These are phyloP conservation scores for Schwanniomyces sp. DNA, from an alignment of 805 yeast genomes.

Conservation along the genomic window DNA sequence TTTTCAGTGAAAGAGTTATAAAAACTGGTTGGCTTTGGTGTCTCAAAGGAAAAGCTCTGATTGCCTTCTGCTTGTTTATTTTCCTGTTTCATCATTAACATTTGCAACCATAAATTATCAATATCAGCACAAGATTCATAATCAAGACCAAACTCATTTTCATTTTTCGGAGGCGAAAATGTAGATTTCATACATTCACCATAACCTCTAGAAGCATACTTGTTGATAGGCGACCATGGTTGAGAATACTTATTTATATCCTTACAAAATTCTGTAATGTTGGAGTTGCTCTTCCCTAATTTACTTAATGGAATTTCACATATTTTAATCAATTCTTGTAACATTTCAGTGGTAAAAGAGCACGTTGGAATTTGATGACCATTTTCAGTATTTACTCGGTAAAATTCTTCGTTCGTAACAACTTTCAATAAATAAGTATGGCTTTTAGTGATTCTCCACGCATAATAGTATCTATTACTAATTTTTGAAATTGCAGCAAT, in stretches of 20 bases:
- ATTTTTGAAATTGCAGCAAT: slow-evolving; percentile 36
- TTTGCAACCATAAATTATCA: slow-evolving; percentile 36
- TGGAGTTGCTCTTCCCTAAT: slow-evolving; percentile 16
- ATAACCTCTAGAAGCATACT: not conserved
- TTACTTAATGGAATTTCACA: slow-evolving; percentile 23
- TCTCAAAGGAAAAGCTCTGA: not conserved
- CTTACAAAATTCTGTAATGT: not conserved
- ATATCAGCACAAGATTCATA: slow-evolving; percentile 26
- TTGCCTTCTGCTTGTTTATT: slow-evolving; percentile 1
- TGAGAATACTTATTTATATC: not conserved
- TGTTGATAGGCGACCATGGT: not conserved
- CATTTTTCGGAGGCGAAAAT: not conserved
- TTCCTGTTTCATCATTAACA: slow-evolving; percentile 29
- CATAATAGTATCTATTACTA: slow-evolving; percentile 37
- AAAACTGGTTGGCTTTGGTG: not conserved
- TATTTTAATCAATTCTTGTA: slow-evolving; percentile 25
- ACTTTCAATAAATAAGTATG: slow-evolving; percentile 30
- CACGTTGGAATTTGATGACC: slow-evolving; percentile 12
- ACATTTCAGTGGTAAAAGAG: slow-evolving; percentile 17
- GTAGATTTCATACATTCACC: not conserved
- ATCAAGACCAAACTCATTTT: slow-evolving; percentile 12
- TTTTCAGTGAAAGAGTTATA: not conserved
- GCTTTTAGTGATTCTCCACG: slow-evolving; percentile 40
- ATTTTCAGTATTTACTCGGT: slow-evolving; percentile 18
- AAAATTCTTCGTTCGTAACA: slow-evolving; percentile 29